A percentile compares a stretch with the other conserved stretches of the same genome.
These are phyloP conservation scores for Nitzschia putrida DNA, from an alignment of 108 stramenopile species.

Conservation along the genomic window DNA sequence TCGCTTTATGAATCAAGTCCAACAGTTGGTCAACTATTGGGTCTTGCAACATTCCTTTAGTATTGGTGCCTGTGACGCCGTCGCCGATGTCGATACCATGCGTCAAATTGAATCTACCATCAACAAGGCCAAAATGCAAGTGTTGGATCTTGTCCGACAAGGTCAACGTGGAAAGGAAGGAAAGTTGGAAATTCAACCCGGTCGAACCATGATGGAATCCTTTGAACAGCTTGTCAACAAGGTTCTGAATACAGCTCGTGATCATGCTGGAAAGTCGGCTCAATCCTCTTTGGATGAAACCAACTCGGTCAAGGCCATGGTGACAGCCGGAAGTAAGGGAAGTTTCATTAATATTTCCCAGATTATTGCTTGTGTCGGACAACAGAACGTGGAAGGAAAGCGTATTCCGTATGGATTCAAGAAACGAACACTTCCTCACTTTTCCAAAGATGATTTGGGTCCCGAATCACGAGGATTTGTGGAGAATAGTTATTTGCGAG, in stretches of 20 bases:
- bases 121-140: constrained; percentile 94
- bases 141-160: constrained; percentile 93
- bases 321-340: constrained; percentile 96
- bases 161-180: constrained; percentile 87
- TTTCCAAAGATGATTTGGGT: constrained; percentile 98
- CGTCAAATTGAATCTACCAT: constrained; percentile 92
- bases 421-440: constrained; percentile 96
- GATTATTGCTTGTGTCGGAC: constrained; percentile 99
- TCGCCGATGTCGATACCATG: constrained; percentile 95
- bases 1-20: constrained; percentile 97
- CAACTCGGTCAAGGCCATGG: constrained; percentile 98
- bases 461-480: constrained; percentile 98
- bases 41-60: constrained; percentile 92
- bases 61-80: constrained; percentile 97
- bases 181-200: constrained; percentile 94
- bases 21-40: constrained; percentile 95
- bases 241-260: constrained; percentile 94
- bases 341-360: constrained; percentile 98
- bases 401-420: constrained; percentile 99
- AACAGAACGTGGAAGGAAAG: constrained; percentile 99
- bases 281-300: constrained; percentile 90
- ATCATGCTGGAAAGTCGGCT: constrained; percentile 94
- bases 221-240: constrained; percentile 98
- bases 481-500: constrained; percentile 98
- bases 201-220: constrained; percentile 97